phyloP scores from a whole-genome alignment of 1,139 yeast genomes.

The Saccharomycopsis phalli region DNA sequence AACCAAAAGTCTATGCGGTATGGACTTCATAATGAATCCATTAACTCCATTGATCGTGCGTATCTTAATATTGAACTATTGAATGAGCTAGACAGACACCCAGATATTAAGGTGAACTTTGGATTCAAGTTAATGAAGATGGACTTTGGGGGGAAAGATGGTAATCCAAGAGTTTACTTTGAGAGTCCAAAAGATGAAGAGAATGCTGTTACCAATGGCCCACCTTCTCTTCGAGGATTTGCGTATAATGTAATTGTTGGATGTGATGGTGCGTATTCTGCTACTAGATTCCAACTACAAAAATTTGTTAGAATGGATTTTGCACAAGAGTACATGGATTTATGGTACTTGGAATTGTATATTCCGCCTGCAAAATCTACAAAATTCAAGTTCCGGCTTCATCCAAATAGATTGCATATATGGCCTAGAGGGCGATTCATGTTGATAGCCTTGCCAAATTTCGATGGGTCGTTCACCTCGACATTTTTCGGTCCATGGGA shows the following conservation, averaged over 20 bases:
- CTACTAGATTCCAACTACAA: conserved; percentile 63
- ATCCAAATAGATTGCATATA: conserved; percentile 76
- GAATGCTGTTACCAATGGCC: conserved; percentile 14
- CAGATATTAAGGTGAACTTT: conserved; percentile 42
- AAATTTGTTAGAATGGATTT: conserved; percentile 60
- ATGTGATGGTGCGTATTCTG: conserved; percentile 81
- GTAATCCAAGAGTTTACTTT: conserved; percentile 26
- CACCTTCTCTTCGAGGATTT: conserved; percentile 20
- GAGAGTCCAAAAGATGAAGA: conserved; percentile 12
- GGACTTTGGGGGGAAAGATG: conserved; percentile 26
- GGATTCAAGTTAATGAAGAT: conserved; percentile 45
- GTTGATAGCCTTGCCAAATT: conserved; percentile 84
- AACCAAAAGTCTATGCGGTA: conserved; percentile 60
- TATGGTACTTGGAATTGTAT: conserved; percentile 71
- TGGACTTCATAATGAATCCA: conserved; percentile 65
- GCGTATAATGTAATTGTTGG: conserved; percentile 60
- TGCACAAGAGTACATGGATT: conserved; percentile 71
- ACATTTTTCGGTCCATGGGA: conserved; percentile 83
- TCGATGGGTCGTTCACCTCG: conserved; percentile 80
- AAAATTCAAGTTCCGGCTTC: conserved; percentile 30
- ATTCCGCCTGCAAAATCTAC: conserved; percentile 45
- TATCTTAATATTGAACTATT: conserved; percentile 56
- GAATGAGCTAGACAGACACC: conserved; percentile 45
- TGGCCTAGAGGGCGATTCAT: conserved; percentile 87
- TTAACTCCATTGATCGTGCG: conserved; percentile 77